Conservation (phyloP, 2,329 filamentous ascomycete species). For the Penicillium sclerotiorum region DNA sequence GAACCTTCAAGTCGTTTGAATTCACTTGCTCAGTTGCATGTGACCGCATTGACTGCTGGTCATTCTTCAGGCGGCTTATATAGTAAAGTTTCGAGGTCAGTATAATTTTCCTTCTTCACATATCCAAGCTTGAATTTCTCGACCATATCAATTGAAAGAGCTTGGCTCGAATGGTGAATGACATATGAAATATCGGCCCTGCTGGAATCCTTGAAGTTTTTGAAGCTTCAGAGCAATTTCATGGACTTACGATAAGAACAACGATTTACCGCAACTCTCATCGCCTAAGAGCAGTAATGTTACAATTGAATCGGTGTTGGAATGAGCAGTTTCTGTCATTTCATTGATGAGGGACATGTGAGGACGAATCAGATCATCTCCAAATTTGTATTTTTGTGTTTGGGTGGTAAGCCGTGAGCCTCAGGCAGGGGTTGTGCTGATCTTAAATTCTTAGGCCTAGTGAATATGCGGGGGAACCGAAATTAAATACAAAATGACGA, state of each 20-base stretch:
- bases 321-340: slow-evolving; percentile 9
- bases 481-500: too few relatives aligned
- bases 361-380: too few relatives aligned
- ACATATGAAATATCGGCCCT: background rate
- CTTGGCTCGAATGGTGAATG: too few relatives aligned
- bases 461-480: too few relatives aligned
- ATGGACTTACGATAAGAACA: slow-evolving; percentile 61
- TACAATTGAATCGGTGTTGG: slow-evolving; percentile 26
- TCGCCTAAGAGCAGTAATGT: slow-evolving; percentile 61
- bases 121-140: too few relatives aligned
- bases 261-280: slow-evolving; percentile 62
- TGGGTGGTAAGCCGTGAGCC: too few relatives aligned
- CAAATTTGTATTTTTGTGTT: too few relatives aligned
- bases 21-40: slow-evolving; percentile 29
- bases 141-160: too few relatives aligned
- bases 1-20: slow-evolving; percentile 43
- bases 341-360: too few relatives aligned
- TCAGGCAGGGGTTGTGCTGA: too few relatives aligned
- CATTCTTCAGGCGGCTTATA: slow-evolving; percentile 27
- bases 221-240: background rate
- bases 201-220: too few relatives aligned
- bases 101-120: background rate
- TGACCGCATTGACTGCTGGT: slow-evolving; percentile 7
- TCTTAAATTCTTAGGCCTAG: too few relatives aligned
- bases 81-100: background rate